Base-by-base conservation (phyloP, 2,329 filamentous ascomycete species). In the Fusarium oligoseptatum region DNA sequence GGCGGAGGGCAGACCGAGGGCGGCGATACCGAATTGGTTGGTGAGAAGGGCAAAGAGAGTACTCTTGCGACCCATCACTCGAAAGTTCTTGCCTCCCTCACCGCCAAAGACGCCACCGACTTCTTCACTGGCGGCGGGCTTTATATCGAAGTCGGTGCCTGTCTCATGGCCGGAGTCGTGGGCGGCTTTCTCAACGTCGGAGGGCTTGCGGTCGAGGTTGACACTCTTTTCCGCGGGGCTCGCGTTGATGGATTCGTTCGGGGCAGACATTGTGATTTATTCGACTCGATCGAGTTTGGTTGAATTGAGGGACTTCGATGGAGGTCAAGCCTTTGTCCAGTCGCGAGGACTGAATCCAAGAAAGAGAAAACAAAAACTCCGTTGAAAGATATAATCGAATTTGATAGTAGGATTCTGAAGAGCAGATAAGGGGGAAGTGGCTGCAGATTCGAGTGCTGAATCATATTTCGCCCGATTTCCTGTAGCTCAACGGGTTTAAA, bases 1-100 rank as follows among this genome's bases (percentile, higher is more conserved):
- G 0, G 91, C 92, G 82, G 90, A 92, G 2, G 91, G 91, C 76
- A 93, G 92, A 3, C 90, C 92, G 88, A 93, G 92, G 81, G 79
- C 77, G 9, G 76, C 78, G n/a, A 78, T 73, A 61, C 71, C 75
- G 63, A 78, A 71, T 27, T 78, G 75, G 45, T 77, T 77, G 22
- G 75, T 75, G 55, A 77, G 61, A 7, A 77, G 66, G 27, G 71
- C 66, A 52, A 77, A 73, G 9, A 74, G 60, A 3, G 72, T 72
- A n/a, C 67, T 68, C 67, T 65, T 74, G 12, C 73, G 73, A 24
- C 73, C 72, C 45, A 76, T 68, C 24, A 70, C 73, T 14, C 74
- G 72, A 43, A 70, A 76, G 27, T 68, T 70, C 22, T 76, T 72
- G 20, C 71, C 74, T 64, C 74, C 74, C 7, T 71, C 57, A 17